Conservation (phyloP, 257 asterid species). For the Verbascum thapsus region DNA sequence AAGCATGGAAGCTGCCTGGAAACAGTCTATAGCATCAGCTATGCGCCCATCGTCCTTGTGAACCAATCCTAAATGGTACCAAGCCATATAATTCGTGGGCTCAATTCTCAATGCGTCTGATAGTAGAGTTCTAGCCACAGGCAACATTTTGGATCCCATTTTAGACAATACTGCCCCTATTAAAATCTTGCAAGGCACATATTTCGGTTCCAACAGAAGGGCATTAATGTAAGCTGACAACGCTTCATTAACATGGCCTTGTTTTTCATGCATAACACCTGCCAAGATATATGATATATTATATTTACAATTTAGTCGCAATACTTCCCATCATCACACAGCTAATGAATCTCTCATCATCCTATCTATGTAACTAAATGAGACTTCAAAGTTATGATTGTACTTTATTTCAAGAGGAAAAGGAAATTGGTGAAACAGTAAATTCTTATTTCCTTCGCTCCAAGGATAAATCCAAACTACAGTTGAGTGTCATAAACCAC, state of each 20-base stretch:
- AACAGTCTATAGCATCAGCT: slow-evolving; percentile 92
- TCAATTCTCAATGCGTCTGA: slow-evolving; percentile 88
- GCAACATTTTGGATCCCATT: slow-evolving; percentile 72
- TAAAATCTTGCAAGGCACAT: slow-evolving; percentile 81
- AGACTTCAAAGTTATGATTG: background rate
- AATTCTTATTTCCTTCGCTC: background rate
- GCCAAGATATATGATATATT: slow-evolving; percentile 20
- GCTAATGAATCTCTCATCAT: no score
- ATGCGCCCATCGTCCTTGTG: slow-evolving; percentile 83
- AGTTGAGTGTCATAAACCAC: background rate
- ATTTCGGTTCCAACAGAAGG: slow-evolving; percentile 72
- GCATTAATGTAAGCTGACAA: slow-evolving; percentile 67
- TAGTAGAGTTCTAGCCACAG: slow-evolving; percentile 77
- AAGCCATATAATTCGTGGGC: slow-evolving; percentile 83
- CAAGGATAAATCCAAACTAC: background rate
- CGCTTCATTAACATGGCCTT: slow-evolving; percentile 61
- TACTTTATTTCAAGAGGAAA: background rate
- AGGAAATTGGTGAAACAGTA: background rate
- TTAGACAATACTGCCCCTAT: slow-evolving; percentile 57
- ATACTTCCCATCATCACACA: no score
- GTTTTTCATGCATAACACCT: slow-evolving; percentile 79
- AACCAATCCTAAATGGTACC: slow-evolving; percentile 86
- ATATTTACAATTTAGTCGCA: no score
- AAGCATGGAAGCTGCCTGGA: slow-evolving; percentile 96
- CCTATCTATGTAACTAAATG: no score